Evolutionary conservation across 352 stramenopile genomes (phyloP), one percentile per base, ranked within the genome.

Genomic region (Heterotrichella gracilis): DNA sequence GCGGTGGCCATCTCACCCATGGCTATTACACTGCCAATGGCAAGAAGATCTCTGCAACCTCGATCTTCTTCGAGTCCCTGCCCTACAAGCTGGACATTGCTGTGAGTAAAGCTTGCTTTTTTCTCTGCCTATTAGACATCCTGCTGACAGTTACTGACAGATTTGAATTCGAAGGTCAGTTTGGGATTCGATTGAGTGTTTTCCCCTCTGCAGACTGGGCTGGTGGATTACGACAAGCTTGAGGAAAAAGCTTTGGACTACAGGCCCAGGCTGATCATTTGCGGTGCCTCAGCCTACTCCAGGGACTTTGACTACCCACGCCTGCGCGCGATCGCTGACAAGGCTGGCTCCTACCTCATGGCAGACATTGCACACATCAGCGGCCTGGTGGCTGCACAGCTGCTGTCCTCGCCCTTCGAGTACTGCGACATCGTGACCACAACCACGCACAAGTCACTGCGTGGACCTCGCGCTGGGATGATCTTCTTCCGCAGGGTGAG

Each of bases 341-440:
- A 87, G 72, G 96, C 97, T 73, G 90, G 90, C 53, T 79, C 88
- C 23, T 79, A 96, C 70, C 79, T 98, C 23, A 94, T 98, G 84
- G 95, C 90, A 75, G 92, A 98, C 78, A 98, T 98, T 91, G 91
- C 91, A 2, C 92, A 99, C 79, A 96, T 96, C 79, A 93, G 81
- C 64, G 92, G 92, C 66, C 82, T 99, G 19, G 90, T 99, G 0
- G 90, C 83, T 22, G 94, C 89, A n/a, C 74, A 82, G 40, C 88
- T 95, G 75, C 86, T 88, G 73, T 76, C 76, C 4, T 91, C 78
- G 77, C 92, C 92, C 13, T 99, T 99, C 77, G 82, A 95, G 41
- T 94, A 92, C 80, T 95, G 88, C 70, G 92, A 99, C 80, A 81
- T 99, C 19, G 92, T 99, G 1, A 99, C 92, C 22, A 98, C 89